Evolutionary conservation across 441 rosid genomes (phyloP).

Genomic region (Arabidopsis lyrata): DNA sequence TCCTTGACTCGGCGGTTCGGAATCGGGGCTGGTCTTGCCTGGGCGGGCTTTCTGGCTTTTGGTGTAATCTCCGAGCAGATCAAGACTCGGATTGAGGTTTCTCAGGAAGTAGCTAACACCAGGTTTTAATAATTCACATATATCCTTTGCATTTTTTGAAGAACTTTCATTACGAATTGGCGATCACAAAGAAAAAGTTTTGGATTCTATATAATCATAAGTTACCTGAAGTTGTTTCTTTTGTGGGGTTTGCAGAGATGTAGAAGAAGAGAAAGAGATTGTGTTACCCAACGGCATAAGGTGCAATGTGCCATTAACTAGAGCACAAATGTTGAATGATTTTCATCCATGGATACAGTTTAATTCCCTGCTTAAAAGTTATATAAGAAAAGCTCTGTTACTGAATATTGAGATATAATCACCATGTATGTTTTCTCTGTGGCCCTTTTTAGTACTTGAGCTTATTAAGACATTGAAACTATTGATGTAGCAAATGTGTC

Average conservation of each 20-base stretch:
- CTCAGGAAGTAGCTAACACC: conserved; percentile 70
- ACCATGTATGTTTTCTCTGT: too few relatives aligned
- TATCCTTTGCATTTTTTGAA: not conserved
- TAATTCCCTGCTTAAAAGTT: not conserved
- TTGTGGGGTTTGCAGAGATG: conserved; percentile 70
- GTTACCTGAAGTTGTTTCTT: not conserved
- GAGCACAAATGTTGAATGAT: not conserved
- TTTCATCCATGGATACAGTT: not conserved
- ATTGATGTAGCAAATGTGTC: not conserved
- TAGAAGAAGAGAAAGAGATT: conserved; percentile 70
- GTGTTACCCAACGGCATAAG: conserved; percentile 85
- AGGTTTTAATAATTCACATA: conserved; percentile 48
- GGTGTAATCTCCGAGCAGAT: conserved; percentile 83
- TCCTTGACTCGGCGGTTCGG: conserved; percentile 84
- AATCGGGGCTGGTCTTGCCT: conserved; percentile 85
- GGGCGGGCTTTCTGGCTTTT: conserved; percentile 75
- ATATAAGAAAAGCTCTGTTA: not conserved
- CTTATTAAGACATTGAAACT: too few relatives aligned
- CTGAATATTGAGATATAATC: too few relatives aligned
- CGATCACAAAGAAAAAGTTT: not conserved
- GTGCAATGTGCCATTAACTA: conserved; percentile 49
- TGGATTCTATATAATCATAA: not conserved
- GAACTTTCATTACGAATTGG: not conserved
- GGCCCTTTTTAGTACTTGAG: too few relatives aligned
- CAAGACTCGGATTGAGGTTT: conserved; percentile 67